Evolutionary conservation across 257 asterid genomes (phyloP).

Genomic region (Penstemon barbatus): DNA sequence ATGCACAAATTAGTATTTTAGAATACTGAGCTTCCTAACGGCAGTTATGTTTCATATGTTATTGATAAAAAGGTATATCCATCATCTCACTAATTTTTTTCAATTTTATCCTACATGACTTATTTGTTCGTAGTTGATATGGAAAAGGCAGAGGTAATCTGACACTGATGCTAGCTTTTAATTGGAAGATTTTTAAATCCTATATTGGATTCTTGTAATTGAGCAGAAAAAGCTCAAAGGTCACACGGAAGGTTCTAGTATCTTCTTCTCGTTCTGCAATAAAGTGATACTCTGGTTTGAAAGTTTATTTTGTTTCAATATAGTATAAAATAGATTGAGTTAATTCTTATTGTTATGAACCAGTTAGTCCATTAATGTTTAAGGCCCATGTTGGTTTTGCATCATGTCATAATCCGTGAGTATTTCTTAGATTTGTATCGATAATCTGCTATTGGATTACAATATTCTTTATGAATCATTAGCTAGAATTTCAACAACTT

Average conservation of each 20-base stretch:
- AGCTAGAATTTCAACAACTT: not conserved
- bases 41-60: too few relatives aligned
- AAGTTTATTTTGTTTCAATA: not conserved
- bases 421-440: constrained; percentile 19
- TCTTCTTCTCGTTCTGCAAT: constrained; percentile 68
- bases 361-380: constrained; percentile 89
- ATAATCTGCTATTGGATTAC: not conserved
- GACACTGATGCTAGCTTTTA: not conserved
- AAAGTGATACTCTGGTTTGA: constrained; percentile 49
- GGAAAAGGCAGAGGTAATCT: not conserved
- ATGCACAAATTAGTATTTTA: too few relatives aligned
- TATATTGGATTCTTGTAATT: constrained; percentile 26
- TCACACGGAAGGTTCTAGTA: constrained; percentile 61
- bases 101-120: not conserved
- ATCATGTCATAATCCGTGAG: constrained; percentile 95
- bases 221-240: constrained; percentile 68
- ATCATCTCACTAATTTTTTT: not conserved
- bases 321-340: not conserved
- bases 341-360: constrained; percentile 27
- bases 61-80: not conserved
- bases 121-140: too few relatives aligned
- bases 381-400: constrained; percentile 92
- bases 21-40: too few relatives aligned
- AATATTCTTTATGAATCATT: too few relatives aligned
- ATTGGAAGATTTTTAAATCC: not conserved